These are phyloP conservation scores for Aspergillus diversus DNA, from an alignment of 495 filamentous ascomycete species.

Conservation along the genomic window DNA sequence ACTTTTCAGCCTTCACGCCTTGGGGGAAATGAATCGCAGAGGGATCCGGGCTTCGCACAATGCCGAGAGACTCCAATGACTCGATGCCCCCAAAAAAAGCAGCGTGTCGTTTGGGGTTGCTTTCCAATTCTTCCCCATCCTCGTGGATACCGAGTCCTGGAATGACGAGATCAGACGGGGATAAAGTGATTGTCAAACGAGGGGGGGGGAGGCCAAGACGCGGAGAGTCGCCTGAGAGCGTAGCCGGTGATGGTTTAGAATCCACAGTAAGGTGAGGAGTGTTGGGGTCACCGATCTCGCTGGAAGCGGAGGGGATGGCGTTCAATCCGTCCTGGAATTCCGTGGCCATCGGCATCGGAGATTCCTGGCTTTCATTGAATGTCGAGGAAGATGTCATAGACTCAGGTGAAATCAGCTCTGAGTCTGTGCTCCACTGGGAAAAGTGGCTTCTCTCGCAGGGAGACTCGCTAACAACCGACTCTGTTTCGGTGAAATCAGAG, in stretches of 20 bases:
- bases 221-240: slow-evolving; percentile 35
- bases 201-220: slow-evolving; percentile 34
- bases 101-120: slow-evolving; percentile 51
- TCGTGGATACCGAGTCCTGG: slow-evolving; percentile 44
- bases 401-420: slow-evolving; percentile 41
- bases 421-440: slow-evolving; percentile 53
- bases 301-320: slow-evolving; percentile 21
- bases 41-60: slow-evolving; percentile 31
- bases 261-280: slow-evolving; percentile 44
- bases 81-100: slow-evolving; percentile 45
- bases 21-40: slow-evolving; percentile 34
- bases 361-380: slow-evolving; percentile 31
- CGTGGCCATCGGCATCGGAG: slow-evolving; percentile 28
- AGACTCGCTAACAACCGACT: slow-evolving; percentile 32
- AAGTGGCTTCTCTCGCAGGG: slow-evolving; percentile 46
- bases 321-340: slow-evolving; percentile 33
- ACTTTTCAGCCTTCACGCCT: slow-evolving; percentile 17
- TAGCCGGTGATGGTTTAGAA: slow-evolving; percentile 42
- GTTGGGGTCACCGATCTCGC: slow-evolving; percentile 39
- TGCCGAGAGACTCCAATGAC: slow-evolving; percentile 35
- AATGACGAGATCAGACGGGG: slow-evolving; percentile 34
- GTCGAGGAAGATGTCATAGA: slow-evolving; percentile 44
- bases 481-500: slow-evolving; percentile 47
- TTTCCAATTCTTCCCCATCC: slow-evolving; percentile 42
- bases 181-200: slow-evolving; percentile 38